Conservation (phyloP, 495 filamentous ascomycete species). For the Cairneyella variabilis region DNA sequence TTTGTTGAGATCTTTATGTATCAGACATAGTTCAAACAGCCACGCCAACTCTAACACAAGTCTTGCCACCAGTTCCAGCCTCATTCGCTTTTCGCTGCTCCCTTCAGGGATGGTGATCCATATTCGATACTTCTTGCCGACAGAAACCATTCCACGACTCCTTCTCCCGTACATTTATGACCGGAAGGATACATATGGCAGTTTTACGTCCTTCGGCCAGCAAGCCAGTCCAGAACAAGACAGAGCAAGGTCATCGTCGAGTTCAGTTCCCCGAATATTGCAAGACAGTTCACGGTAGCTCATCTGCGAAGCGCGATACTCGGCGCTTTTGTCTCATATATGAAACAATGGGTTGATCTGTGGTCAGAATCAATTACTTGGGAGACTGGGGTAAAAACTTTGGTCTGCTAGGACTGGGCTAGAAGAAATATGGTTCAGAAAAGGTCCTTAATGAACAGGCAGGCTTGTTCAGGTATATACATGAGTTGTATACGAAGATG, state of each 20-base stretch:
- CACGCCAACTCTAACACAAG: not conserved
- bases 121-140: conserved; percentile 34
- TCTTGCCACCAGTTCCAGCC: conserved; percentile 28
- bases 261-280: conserved; percentile 75
- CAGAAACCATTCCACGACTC: conserved; percentile 35
- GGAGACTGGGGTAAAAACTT: conserved; percentile 79
- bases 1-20: not conserved
- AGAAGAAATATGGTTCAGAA: conserved; percentile 50
- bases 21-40: too few species aligned
- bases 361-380: conserved; percentile 68
- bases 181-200: conserved; percentile 35
- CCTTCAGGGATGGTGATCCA: conserved; percentile 28
- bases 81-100: conserved; percentile 28
- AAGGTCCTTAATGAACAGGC: conserved; percentile 16
- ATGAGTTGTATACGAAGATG: conserved; percentile 65
- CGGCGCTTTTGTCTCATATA: conserved; percentile 67
- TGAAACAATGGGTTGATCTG: conserved; percentile 64
- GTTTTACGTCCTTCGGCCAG: not conserved
- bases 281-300: conserved; percentile 70
- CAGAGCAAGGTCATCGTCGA: conserved; percentile 49
- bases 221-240: not conserved
- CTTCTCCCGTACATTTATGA: conserved; percentile 41
- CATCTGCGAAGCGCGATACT: conserved; percentile 75
- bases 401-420: conserved; percentile 62
- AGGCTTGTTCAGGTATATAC: conserved; percentile 46